Evolutionary conservation across 2,329 filamentous ascomycete species (phyloP).

Genomic region (Aspergillus phoenicis): DNA sequence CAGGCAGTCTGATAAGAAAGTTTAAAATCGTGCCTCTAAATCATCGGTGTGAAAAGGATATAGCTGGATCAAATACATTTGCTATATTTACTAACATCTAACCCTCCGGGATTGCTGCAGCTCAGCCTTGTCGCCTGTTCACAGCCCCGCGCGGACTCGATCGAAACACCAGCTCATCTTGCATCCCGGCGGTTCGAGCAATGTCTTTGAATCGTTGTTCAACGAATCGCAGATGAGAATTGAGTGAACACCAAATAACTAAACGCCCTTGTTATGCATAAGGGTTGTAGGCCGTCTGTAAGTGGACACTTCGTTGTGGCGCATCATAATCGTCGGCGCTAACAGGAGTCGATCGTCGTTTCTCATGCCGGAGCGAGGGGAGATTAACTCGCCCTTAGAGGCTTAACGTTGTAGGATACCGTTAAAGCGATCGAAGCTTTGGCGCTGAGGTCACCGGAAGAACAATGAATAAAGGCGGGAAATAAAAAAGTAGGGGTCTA

Average conservation of each 20-base stretch:
- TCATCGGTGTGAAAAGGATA: not conserved
- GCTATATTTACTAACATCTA: not conserved
- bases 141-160: slow-evolving; percentile 1
- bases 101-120: not conserved
- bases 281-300: not conserved
- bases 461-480: not conserved
- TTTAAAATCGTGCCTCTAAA: not conserved
- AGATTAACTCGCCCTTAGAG: not conserved
- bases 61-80: not conserved
- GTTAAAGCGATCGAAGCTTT: not conserved
- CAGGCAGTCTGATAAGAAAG: not conserved
- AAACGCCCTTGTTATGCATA: not conserved
- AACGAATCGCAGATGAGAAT: not conserved
- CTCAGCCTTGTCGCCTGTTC: slow-evolving; percentile 15
- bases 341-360: not conserved
- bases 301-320: not conserved
- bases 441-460: not conserved
- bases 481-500: not conserved
- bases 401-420: not conserved
- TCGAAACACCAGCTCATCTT: slow-evolving; percentile 2
- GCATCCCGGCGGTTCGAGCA: not conserved
- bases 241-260: not conserved
- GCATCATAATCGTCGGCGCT: not conserved
- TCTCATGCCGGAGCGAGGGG: not conserved
- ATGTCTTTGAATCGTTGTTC: not conserved